Evolutionary conservation across 1,284 basidiomycete genomes (phyloP), one percentile per base, ranked within the genome.

Genomic region (Moesziomyces aphidis): DNA sequence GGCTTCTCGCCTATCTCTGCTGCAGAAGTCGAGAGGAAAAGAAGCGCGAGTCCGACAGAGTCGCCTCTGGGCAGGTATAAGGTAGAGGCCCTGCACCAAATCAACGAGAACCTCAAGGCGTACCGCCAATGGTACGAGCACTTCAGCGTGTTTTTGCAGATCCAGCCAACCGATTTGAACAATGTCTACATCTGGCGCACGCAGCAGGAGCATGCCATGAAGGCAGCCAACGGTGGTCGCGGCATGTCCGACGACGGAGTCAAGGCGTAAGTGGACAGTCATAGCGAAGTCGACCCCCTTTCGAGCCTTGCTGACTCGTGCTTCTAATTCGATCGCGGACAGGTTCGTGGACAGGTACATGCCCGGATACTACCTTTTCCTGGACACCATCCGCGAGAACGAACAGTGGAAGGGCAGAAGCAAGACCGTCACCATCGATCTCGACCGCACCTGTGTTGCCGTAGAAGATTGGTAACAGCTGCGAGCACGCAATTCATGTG

Each of bases 291-390:
- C 10, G 31, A 34, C 13, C 9, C 11, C 31, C 13, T 10, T 34
- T 4, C 31, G 11, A 34, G 31, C 31, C 3, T 10, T 13, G 13
- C 31, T 34, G 31, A 34, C 31, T 26, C 26, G 31, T 34, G 9
- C 13, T 34, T 13, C 31, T 34, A 10, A 34, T 34, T 1, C 31
- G 2, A 34, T 5, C 10, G 31, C 31, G 31, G 0, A 24, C 50
- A 64, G 67, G 2, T 74, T 74, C 42, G 72, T 74, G 4, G 72
- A 74, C 39, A 57, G 72, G n/a, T 74, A 92, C 72, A 89, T 91
- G 58, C 91, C 61, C 2, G 58, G 62, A 10, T 65, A 65, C 47
- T 19, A 67, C 23, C 50, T 70, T 6, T 70, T 62, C 15, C 49
- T 70, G 5, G 63, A 65, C 17, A 65, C 64, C n/a, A 61, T 67